phyloP scores from a whole-genome alignment of 805 yeast species.

The Hanseniaspora pseudoguilliermondii region DNA sequence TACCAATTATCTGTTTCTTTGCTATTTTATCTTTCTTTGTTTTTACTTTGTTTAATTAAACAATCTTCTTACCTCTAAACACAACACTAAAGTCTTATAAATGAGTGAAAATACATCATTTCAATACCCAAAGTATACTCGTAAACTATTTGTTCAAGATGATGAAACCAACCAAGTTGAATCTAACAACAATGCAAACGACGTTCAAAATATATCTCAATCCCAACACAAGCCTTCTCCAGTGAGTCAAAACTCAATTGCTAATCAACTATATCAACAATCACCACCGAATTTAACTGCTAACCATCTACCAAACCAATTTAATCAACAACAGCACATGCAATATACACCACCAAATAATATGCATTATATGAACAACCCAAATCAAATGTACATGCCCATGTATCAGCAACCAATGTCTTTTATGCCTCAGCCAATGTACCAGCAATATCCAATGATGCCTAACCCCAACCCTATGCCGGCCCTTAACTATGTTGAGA shows the following conservation, averaged over 20 bases:
- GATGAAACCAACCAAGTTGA: constrained; percentile 4
- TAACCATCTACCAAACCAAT: neutral
- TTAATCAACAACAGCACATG: neutral
- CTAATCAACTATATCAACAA: constrained; percentile 1
- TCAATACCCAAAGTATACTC: constrained; percentile 12
- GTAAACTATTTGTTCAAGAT: constrained; percentile 10
- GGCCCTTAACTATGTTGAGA: constrained; percentile 6
- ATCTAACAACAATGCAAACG: neutral
- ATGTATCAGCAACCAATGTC: neutral
- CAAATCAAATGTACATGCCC: neutral
- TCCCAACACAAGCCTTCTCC: neutral
- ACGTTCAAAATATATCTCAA: neutral
- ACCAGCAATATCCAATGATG: neutral
- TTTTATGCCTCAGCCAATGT: neutral
- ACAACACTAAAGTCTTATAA: neutral
- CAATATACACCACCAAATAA: neutral
- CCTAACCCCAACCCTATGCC: neutral
- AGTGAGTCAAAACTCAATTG: neutral
- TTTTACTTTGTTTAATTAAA: neutral
- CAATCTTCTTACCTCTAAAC: neutral
- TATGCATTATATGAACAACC: neutral
- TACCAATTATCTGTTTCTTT: no score
- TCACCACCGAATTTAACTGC: neutral
- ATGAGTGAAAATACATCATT: neutral
- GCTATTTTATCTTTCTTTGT: neutral